Base-by-base conservation (phyloP, 306 rosid genomes). In the Quercus dentata region DNA sequence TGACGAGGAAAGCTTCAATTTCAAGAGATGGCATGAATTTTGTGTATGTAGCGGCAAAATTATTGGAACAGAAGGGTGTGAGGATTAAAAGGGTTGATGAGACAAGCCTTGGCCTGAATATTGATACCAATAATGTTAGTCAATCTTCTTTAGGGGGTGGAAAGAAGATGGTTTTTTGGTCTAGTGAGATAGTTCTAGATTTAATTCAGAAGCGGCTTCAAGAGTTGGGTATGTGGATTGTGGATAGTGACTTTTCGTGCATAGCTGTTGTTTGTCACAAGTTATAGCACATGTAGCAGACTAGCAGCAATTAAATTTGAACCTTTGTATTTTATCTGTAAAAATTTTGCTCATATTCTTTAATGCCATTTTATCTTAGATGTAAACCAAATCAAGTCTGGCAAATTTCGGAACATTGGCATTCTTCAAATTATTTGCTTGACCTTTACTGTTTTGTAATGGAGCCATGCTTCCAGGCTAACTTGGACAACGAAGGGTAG, bases 221-320 rank as follows among this genome's bases (percentile, higher is more conserved):
- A 71, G 97, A 86, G 72, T 51, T 87, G 83, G 87, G 90, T 79
- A 46, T 89, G 68, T 92, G 97, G 99, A 57, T 81, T 81, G 63
- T 92, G 69, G 90, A 90, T 76, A 74, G 69, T 67, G 99, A 90
- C 78, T 78, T 76, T 14, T 91, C 99, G 20, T 92, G 99, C 87
- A 92, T 82, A 17, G 97, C 92, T 63, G 97, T 94, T 82, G 80
- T 86, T 28, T 94, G 99, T 85, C 94, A 86, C 76, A 82, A 76
- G 63, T 83, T 88, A 59, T 94, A 92, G 90, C 88, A 78, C 77
- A 67, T 69, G 6, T 64, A 5, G 7, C 23, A 23, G 23, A 23
- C 23, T 23, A 23, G 23, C 31, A 19, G 20, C 54, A 49, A 49
- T 49, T 3, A 49, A 49, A 49, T 49, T 49, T 49, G 54, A 35